Evolutionary conservation across 768 basidiomycete genomes (phyloP), one percentile per base, ranked within the genome.

Genomic region (Phylloporus rhodoxanthus): DNA sequence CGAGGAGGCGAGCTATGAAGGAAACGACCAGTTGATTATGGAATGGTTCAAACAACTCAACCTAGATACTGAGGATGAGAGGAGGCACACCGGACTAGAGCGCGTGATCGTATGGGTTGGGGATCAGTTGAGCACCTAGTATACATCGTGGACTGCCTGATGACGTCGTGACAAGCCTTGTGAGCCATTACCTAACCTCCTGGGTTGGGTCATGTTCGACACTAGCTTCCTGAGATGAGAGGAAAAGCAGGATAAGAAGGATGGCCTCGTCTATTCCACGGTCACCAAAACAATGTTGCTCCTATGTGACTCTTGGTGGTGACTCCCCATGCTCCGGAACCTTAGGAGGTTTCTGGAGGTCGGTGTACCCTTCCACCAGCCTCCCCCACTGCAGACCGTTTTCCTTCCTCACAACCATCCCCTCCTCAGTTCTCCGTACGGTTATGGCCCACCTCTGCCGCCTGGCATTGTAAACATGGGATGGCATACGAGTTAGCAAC

Each of bases 401-500:
- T 76, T 77, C 47, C 67, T 70, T 3, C 64, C 62, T 54, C 67
- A 14, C 70, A 69, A 32, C 60, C 71, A 2, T 80, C 86, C 1
- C 81, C 85, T 10, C 73, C 75, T 1, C 53, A 75, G 77, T n/a
- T 82, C 88, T 8, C 78, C 85, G 14, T 91, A 86, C 47, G 70
- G 71, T 2, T 87, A 79, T 62, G 71, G 74, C 7, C 70, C 73
- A 8, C 66, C 75, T 7, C 53, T 84, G 17, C 78, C 88, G n/a
- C 81, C 81, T 13, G 89, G 89, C 42, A 75, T 90, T 43, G 87
- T 76, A 13, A 81, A 47, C 82, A 86, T 52, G 89, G 89, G 28
- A 75, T 88, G 70, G 74, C 87, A n/a, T 91, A 84, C 61, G 89
- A 91, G 65, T 62, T 90, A 45, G 81, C 87, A 11, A 90, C 87